These are phyloP conservation scores for Cicer judaicum DNA, from an alignment of 306 rosid genomes.

Conservation along the genomic window DNA sequence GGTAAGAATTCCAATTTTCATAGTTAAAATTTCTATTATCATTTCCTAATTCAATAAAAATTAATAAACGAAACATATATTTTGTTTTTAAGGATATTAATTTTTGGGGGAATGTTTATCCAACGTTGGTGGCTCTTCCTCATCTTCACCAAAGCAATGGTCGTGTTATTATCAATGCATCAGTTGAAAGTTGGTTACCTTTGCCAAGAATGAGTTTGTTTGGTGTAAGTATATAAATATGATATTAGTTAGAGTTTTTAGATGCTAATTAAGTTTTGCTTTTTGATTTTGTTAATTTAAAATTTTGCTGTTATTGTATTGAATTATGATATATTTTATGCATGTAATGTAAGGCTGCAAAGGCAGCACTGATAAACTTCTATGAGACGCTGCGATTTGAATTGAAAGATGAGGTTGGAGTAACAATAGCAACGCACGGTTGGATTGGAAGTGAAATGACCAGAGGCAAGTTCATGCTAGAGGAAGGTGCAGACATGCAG, in stretches of 20 bases:
- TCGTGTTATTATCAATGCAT: constrained; percentile 73
- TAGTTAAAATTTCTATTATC: not conserved
- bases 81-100: constrained; percentile 67
- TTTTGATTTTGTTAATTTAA: not conserved
- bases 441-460: constrained; percentile 84
- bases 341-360: constrained; percentile 63
- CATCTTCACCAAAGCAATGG: constrained; percentile 75
- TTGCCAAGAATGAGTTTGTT: constrained; percentile 89
- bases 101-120: constrained; percentile 91
- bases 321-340: constrained; percentile 5
- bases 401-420: constrained; percentile 71
- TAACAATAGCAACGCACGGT: constrained; percentile 88
- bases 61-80: not conserved
- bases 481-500: constrained; percentile 89
- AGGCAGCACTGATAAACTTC: constrained; percentile 80
- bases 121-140: constrained; percentile 84
- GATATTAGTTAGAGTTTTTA: not conserved
- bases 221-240: constrained; percentile 61
- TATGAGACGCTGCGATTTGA: constrained; percentile 86
- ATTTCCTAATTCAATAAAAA: not conserved
- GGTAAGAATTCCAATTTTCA: constrained; percentile 53
- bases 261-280: not conserved
- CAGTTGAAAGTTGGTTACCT: constrained; percentile 85
- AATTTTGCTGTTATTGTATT: not conserved
- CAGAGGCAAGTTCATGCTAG: constrained; percentile 82